Percentiles rank a stretch among this genome's conserved stretches.
phyloP scores from a whole-genome alignment of 495 filamentous ascomycete genomes.

The Amphirosellinia nigrospora region DNA sequence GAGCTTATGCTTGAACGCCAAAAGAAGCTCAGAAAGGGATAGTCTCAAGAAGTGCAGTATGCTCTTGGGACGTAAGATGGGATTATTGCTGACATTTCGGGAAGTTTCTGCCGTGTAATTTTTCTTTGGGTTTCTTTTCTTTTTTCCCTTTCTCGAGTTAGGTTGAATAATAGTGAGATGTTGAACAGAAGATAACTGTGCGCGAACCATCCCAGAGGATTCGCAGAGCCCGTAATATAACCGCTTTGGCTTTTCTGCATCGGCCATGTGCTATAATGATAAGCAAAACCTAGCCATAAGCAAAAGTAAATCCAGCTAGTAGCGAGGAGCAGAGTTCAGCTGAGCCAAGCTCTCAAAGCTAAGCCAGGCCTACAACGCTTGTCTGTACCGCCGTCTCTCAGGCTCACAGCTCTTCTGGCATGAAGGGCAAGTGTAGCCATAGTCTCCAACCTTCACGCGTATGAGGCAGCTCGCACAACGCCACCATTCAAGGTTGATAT shows the following conservation, averaged over 20 bases:
- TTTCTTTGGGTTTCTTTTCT: background rate
- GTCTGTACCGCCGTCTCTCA: conserved; percentile 27
- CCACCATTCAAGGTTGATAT: conserved; percentile 51
- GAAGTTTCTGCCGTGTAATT: background rate
- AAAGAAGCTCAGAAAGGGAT: conserved; percentile 14
- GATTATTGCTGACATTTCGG: background rate
- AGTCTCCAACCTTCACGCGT: conserved; percentile 39
- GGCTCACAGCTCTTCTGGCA: conserved; percentile 50
- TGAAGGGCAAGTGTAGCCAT: conserved; percentile 47
- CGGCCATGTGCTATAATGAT: background rate
- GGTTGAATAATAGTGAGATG: background rate
- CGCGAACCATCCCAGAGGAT: background rate
- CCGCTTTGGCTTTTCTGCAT: background rate
- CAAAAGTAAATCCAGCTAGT: background rate
- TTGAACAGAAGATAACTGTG: background rate
- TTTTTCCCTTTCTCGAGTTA: background rate
- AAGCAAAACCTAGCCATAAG: background rate
- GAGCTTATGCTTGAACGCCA: conserved; percentile 17
- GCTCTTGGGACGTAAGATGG: background rate
- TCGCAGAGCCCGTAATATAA: background rate
- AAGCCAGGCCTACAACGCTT: background rate
- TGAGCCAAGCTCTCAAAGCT: background rate
- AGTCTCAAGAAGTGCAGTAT: background rate
- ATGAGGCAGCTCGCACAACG: conserved; percentile 53
- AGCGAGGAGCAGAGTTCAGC: background rate